Percentiles rank a stretch among this genome's conserved stretches.
Evolutionary conservation across 1,284 basidiomycete genomes (phyloP).

Genomic region (Ganoderma sp.): DNA sequence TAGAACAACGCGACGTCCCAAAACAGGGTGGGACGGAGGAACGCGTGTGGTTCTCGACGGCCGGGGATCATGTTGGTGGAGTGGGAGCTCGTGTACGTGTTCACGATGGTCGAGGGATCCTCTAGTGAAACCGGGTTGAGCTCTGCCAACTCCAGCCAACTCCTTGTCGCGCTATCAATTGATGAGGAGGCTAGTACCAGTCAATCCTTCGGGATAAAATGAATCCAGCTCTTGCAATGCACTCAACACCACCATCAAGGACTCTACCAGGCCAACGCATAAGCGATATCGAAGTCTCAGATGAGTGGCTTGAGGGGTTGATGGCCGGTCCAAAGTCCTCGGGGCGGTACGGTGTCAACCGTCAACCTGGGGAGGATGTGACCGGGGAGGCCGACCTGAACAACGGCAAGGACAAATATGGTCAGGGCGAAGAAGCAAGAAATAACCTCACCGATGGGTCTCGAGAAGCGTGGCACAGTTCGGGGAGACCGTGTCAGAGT

Average conservation of each 20-base stretch:
- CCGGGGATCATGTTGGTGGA: neutral
- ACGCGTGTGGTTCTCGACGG: neutral
- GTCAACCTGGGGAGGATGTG: neutral
- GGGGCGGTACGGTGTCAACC: neutral
- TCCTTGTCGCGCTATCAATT: neutral
- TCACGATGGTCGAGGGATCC: neutral
- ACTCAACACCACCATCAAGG: neutral
- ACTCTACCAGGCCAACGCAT: neutral
- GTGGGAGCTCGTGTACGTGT: neutral
- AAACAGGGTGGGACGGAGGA: neutral
- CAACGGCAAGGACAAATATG: conserved; percentile 1
- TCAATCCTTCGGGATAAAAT: neutral
- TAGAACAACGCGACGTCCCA: neutral
- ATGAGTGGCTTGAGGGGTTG: neutral
- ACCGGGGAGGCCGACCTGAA: neutral
- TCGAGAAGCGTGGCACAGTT: neutral
- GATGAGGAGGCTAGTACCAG: neutral
- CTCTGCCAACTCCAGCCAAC: neutral
- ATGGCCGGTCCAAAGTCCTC: neutral
- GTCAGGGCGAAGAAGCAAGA: neutral
- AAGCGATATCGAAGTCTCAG: neutral
- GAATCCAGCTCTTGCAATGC: neutral
- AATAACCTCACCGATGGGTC: neutral
- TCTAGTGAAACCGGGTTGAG: neutral
- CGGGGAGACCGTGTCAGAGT: neutral